phyloP scores from a whole-genome alignment of 2,329 filamentous ascomycete genomes.

The Fusarium armeniacum region DNA sequence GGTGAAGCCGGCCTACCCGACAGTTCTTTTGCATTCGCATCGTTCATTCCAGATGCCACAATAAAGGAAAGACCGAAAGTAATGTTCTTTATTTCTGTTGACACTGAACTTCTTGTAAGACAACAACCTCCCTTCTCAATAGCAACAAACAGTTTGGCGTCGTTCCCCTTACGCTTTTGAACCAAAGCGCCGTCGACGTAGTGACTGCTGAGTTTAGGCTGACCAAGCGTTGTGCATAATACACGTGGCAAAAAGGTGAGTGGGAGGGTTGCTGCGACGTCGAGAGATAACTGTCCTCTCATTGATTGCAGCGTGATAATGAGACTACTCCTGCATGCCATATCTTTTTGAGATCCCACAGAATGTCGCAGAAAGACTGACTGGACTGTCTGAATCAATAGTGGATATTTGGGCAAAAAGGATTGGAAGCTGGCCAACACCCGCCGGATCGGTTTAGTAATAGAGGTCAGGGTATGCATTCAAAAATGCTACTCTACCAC shows the following conservation, averaged over 20 bases:
- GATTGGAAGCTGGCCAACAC: neutral
- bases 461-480: neutral
- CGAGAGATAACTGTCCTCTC: neutral
- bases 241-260: slow-evolving; percentile 36
- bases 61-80: neutral
- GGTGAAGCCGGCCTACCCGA: neutral
- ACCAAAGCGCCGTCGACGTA: slow-evolving; percentile 7
- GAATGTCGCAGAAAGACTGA: neutral
- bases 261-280: slow-evolving; percentile 4
- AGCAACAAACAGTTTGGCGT: neutral
- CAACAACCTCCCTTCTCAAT: too few species aligned
- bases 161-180: neutral
- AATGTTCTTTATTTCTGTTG: neutral
- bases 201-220: slow-evolving; percentile 18
- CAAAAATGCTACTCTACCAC: neutral
- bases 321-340: slow-evolving; percentile 2
- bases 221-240: slow-evolving; percentile 18
- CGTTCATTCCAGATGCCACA: neutral
- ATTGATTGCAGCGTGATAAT: neutral
- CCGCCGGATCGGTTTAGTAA: neutral
- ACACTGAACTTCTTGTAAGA: fast-evolving
- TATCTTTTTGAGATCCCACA: slow-evolving; percentile 1
- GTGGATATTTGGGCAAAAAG: neutral
- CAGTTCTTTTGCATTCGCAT: neutral
- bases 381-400: neutral